Evolutionary conservation across 805 yeast genomes (phyloP).

Genomic region (Spathaspora arborariae): DNA sequence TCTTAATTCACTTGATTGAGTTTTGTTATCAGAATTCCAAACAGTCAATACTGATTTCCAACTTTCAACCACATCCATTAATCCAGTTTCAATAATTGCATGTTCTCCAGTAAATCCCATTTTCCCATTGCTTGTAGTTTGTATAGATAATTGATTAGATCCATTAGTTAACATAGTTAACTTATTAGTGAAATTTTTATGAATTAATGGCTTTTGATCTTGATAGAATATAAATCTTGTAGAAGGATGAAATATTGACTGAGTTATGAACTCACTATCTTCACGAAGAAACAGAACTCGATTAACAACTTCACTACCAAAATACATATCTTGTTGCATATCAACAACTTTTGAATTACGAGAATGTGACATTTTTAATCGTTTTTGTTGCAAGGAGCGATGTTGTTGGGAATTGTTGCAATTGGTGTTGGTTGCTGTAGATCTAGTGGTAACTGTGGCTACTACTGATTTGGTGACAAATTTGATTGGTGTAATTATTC

Average conservation of each 20-base stretch:
- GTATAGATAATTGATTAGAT: slow-evolving; percentile 23
- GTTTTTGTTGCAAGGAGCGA: neutral
- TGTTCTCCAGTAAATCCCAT: slow-evolving; percentile 6
- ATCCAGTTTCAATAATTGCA: slow-evolving; percentile 3
- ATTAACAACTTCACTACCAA: slow-evolving; percentile 53
- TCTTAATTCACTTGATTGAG: slow-evolving; percentile 39
- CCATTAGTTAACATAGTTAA: slow-evolving; percentile 35
- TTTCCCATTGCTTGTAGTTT: neutral
- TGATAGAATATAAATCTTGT: slow-evolving; percentile 48
- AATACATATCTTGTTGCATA: slow-evolving; percentile 26
- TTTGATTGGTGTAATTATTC: neutral
- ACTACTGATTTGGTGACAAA: neutral
- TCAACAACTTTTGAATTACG: neutral
- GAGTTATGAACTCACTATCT: slow-evolving; percentile 46
- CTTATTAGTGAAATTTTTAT: slow-evolving; percentile 22
- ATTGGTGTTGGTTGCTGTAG: neutral
- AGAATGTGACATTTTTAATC: neutral
- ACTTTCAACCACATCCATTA: neutral
- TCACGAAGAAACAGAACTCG: slow-evolving; percentile 63
- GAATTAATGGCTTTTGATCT: slow-evolving; percentile 28
- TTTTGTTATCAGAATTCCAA: slow-evolving; percentile 31
- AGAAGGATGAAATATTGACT: slow-evolving; percentile 41
- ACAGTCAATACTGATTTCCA: slow-evolving; percentile 14
- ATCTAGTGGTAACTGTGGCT: neutral
- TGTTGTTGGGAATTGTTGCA: neutral